These are phyloP conservation scores for Phytophthora europaea DNA, from an alignment of 352 stramenopile species.

Conservation along the genomic window DNA sequence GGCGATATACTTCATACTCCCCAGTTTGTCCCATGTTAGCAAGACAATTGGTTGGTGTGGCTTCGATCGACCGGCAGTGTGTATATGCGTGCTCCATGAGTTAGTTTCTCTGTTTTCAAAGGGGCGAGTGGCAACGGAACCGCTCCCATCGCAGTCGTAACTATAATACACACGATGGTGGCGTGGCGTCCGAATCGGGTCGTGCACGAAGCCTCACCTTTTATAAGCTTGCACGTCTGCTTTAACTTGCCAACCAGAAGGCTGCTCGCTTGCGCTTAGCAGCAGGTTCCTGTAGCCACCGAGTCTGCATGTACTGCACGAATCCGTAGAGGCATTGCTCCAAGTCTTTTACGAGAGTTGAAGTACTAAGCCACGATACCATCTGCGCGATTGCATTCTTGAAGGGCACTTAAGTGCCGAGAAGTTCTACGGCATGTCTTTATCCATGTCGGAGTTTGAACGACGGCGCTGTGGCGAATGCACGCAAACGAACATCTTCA, in stretches of 20 bases:
- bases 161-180: conserved; percentile 39
- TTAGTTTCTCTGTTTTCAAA: conserved; percentile 28
- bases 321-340: conserved; percentile 25
- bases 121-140: conserved; percentile 42
- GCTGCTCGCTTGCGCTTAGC: not conserved
- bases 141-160: conserved; percentile 36
- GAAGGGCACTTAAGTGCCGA: not conserved
- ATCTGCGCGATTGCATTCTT: conserved; percentile 13
- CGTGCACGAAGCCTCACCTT: conserved; percentile 5
- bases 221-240: not conserved
- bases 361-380: not conserved
- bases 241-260: not conserved
- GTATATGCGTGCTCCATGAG: conserved; percentile 37
- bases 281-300: conserved; percentile 4
- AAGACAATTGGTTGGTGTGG: not conserved
- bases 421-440: not conserved
- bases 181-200: conserved; percentile 19
- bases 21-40: not conserved
- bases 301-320: conserved; percentile 9
- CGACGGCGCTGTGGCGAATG: not conserved
- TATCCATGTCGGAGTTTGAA: not conserved
- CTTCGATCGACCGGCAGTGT: conserved; percentile 27
- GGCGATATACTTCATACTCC: not conserved
- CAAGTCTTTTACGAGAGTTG: conserved; percentile 1
- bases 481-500: no score